Evolutionary conservation across 2,329 filamentous ascomycete genomes (phyloP), one percentile per base, ranked within the genome.

Genomic region (Biscogniauxia sp.): DNA sequence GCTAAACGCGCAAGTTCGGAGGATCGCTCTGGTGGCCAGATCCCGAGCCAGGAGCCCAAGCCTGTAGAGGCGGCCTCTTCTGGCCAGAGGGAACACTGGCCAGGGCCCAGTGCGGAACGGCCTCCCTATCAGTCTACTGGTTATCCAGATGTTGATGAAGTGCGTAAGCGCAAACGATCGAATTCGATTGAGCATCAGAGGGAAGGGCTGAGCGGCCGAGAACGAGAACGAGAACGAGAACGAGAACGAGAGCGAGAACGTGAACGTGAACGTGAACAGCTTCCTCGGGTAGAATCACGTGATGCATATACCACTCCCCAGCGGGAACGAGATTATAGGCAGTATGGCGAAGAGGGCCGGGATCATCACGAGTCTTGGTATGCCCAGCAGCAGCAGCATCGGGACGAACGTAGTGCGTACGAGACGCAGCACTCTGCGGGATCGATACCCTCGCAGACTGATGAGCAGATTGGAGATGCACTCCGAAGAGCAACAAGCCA

Each of bases 111-210:
- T 53, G 67, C 73, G 50, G 82, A 84, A 3, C 74, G 79, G 57
- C 70, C 77, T 41, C 68, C 76, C 17, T 78, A 79, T 63, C 76
- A 77, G 55, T 69, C 78, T 1, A 66, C 77, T 52, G 65, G 65
- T 45, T 79, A 80, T 67, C 66, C 79, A 5, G 78, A 82, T 32
- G 69, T 72, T n/a, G 83, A 87, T 41, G 72, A 69, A 17, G 76
- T 82, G 19, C 82, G 86, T 68, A 89, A 88, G 75, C 85, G 87
- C 69, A 94, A 92, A 75, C 84, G 90, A 62, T 92, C 90, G 6
- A 77, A 80, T 53, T 91, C 89, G 5, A 74, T 79, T 45, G 88
- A 88, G 59, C 73, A 72, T 6, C 72, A 76, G 57, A 76, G 76
- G 65, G 79, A 81, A 56, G 63, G 62, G 23, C 65, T 59, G 49